Conservation (phyloP, 2,329 filamentous ascomycete genomes). For the Fusarium algeriense region DNA sequence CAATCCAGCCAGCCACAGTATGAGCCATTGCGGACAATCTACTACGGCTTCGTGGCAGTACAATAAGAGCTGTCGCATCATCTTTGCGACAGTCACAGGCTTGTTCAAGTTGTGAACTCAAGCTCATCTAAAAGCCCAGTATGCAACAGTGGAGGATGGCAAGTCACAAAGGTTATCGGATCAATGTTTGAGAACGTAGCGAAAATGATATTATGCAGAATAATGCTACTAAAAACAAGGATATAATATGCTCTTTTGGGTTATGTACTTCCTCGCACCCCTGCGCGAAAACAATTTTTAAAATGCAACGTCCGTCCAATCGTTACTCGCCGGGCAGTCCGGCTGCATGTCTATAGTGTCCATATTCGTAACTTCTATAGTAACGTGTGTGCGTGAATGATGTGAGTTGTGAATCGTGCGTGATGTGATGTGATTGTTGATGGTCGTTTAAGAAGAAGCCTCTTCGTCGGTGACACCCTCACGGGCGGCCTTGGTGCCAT, state of each 20-base stretch:
- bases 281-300: conserved; percentile 5
- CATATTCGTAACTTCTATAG: conserved; percentile 8
- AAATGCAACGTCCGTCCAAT: conserved; percentile 35
- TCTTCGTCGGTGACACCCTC: conserved; percentile 38
- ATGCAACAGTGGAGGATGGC: neutral
- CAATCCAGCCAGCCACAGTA: neutral
- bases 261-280: conserved; percentile 20
- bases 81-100: neutral
- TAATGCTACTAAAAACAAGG: conserved; percentile 35
- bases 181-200: conserved; percentile 2
- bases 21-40: neutral
- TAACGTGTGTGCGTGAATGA: neutral
- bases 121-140: neutral
- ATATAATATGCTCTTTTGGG: conserved; percentile 33
- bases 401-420: neutral
- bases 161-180: neutral
- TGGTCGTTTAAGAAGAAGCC: conserved; percentile 26
- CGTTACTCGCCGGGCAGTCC: conserved; percentile 31
- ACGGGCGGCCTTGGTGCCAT: conserved; percentile 18
- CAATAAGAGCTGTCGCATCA: too few species aligned
- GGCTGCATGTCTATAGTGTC: conserved; percentile 21
- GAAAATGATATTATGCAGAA: conserved; percentile 31
- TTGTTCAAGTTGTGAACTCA: too few species aligned
- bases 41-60: neutral
- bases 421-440: neutral